Evolutionary conservation across 495 filamentous ascomycete genomes (phyloP).

Genomic region (Neurospora sp.): DNA sequence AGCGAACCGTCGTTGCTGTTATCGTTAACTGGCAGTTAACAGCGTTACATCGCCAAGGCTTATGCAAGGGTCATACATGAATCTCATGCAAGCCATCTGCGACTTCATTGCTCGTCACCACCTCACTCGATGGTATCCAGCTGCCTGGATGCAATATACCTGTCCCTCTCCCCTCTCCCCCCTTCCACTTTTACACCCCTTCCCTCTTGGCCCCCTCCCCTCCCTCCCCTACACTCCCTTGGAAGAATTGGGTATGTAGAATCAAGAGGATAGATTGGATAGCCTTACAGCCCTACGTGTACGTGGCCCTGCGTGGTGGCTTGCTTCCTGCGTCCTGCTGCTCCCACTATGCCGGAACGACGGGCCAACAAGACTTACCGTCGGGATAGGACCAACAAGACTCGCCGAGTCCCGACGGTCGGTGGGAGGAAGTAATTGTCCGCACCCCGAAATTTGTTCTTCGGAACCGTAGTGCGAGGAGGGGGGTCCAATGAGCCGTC

Average conservation of each 20-base stretch:
- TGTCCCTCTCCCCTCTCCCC: background rate
- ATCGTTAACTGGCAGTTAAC: background rate
- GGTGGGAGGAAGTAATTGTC: no score
- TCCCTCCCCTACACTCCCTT: background rate
- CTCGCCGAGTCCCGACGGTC: no score
- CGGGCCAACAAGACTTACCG: no score
- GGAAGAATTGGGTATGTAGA: background rate
- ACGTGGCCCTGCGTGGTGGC: background rate
- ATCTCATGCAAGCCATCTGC: background rate
- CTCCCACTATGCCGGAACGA: background rate
- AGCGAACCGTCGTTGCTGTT: background rate
- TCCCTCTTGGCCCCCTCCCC: background rate
- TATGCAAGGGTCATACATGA: background rate
- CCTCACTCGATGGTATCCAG: background rate
- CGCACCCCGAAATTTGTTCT: no score
- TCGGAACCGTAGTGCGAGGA: no score
- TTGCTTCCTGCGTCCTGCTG: background rate
- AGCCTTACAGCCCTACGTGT: background rate
- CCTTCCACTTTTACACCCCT: background rate
- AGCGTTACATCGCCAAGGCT: background rate
- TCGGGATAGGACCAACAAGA: no score
- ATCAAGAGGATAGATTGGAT: background rate
- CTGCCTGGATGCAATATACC: background rate
- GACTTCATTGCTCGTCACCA: background rate
- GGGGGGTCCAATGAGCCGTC: no score